Conservation (phyloP, 306 rosid species). For the Prunus mongolica region DNA sequence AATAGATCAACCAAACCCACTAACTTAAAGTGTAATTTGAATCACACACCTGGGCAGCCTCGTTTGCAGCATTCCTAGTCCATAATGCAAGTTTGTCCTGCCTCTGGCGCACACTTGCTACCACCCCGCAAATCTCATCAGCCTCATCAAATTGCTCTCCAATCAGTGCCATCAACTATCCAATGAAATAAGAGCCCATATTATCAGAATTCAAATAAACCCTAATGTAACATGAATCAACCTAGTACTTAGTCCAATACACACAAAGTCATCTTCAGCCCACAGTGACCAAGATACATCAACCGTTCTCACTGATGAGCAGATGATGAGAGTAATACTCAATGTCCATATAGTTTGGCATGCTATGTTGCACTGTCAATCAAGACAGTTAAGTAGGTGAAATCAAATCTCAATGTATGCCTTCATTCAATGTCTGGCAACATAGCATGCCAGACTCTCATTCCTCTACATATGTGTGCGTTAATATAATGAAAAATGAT, state of each 20-base stretch:
- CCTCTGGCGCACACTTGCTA: conserved; percentile 90
- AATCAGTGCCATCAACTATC: conserved; percentile 89
- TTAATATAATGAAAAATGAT: not conserved
- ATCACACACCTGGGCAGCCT: conserved; percentile 80
- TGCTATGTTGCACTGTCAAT: not conserved
- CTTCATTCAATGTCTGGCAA: not conserved
- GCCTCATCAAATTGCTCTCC: conserved; percentile 95
- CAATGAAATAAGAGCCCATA: conserved; percentile 4
- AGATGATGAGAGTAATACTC: not conserved
- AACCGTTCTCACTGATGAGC: not conserved
- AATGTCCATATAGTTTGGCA: not conserved
- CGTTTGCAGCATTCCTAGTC: conserved; percentile 94
- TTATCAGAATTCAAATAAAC: not conserved
- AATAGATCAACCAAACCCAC: not conserved
- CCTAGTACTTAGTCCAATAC: not conserved
- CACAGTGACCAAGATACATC: not conserved
- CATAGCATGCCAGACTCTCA: not conserved
- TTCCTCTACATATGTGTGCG: not conserved
- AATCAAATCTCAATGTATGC: not conserved
- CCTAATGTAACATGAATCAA: not conserved
- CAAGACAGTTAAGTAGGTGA: not conserved
- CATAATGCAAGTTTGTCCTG: conserved; percentile 88
- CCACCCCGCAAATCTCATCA: conserved; percentile 92
- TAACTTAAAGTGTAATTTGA: not conserved
- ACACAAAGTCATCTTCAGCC: not conserved